Base-by-base conservation (phyloP, 192 early-diverging fungal species). In the Backusella mclennaniae region DNA sequence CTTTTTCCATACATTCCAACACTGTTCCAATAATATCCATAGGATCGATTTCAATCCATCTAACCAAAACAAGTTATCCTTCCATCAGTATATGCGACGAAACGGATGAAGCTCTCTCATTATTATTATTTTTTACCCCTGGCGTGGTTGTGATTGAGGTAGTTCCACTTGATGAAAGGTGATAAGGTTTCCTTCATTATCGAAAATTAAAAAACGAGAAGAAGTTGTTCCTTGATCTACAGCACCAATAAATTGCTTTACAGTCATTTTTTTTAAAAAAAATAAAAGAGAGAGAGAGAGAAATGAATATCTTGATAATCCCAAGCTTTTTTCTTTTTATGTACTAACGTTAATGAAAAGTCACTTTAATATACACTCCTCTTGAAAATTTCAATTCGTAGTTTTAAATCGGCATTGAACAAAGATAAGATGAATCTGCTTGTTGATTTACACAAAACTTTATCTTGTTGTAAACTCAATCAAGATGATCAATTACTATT, bases 201-300 rank as follows among this genome's bases (percentile, higher is more conserved):
- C 92, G 79, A 98, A 97, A 75, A 98, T 90, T 35, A 98, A 91
- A 84, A 98, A 96, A 23, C 96, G 92, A 35, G 96, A 91, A 49
- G 92, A 94, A 17, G 92, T 91, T 9, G 96, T 98, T 77, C 96
- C 96, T 84, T 97, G 94, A 88, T 98, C 96, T 71, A 98, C 94
- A 75, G 96, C 86, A 29, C 92, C 96, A 46, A 95, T 80, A 81
- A 89, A 93, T 35, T 79, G 68, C 38, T 69, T 59, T 26, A 59
- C 23, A 1, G n/a, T 59, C n/a, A 23, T 59, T 0, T 23, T 59
- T 19, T 4, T 23, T 78, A n/a, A 23, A 53, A 14, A 69, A 67
- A 75, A 35, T 3, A 33, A 3, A 33, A 33, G 0, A 33, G 66
- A 29, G 67, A 41, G 8, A 69, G 19, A 69, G 23, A 35, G 17